phyloP scores from a whole-genome alignment of 352 stramenopile genomes.

The Pythium biforme region DNA sequence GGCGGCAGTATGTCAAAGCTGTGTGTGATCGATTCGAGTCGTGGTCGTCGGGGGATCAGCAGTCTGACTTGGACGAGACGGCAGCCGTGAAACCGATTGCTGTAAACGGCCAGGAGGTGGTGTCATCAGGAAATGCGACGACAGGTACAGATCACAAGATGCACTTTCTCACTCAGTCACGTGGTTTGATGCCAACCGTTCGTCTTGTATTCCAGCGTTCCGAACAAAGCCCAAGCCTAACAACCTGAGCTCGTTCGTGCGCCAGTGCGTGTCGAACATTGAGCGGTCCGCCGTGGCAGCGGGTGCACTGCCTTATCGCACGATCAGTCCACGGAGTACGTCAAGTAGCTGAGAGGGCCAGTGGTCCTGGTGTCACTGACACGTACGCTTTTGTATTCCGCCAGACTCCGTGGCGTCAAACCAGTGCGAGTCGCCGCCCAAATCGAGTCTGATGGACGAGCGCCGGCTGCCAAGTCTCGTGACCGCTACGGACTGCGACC shows the following conservation, averaged over 20 bases:
- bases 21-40: slow-evolving; percentile 27
- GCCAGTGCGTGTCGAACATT: slow-evolving; percentile 65
- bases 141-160: slow-evolving; percentile 7
- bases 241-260: slow-evolving; percentile 68
- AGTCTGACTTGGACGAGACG: not conserved
- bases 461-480: slow-evolving; percentile 16
- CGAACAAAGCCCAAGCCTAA: slow-evolving; percentile 37
- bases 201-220: slow-evolving; percentile 5
- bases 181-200: too few species aligned
- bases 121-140: not conserved
- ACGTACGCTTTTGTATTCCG: not conserved
- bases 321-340: slow-evolving; percentile 16
- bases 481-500: slow-evolving; percentile 16
- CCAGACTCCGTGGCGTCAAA: slow-evolving; percentile 36
- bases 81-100: not conserved
- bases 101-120: not conserved
- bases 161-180: not conserved
- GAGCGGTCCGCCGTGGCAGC: slow-evolving; percentile 27
- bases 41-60: slow-evolving; percentile 2
- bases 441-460: not conserved
- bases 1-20: slow-evolving; percentile 25
- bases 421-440: slow-evolving; percentile 43
- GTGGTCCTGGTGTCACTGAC: not conserved
- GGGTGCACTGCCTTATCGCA: not conserved
- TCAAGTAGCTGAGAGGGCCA: too few species aligned